Evolutionary conservation across 164 flowering plant species (phyloP).

Genomic region (Piper longum): DNA sequence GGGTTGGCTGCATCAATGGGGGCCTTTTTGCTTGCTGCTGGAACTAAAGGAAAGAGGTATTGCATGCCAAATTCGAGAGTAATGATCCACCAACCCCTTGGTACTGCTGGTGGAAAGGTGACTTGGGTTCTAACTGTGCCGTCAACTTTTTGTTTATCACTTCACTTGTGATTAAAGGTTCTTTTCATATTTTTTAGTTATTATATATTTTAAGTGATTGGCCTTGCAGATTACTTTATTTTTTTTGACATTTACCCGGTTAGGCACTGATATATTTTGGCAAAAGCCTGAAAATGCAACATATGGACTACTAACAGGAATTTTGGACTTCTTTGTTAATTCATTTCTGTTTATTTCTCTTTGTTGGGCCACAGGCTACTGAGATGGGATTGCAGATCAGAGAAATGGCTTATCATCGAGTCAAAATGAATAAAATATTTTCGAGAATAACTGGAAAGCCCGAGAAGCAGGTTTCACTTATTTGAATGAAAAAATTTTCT

Average conservation of each 20-base stretch:
- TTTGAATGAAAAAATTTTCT: background rate
- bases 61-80: constrained; percentile 95
- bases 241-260: too few relatives aligned
- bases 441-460: constrained; percentile 89
- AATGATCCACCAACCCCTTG: constrained; percentile 91
- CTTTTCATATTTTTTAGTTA: background rate
- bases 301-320: background rate
- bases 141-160: background rate
- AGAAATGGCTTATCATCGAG: constrained; percentile 73
- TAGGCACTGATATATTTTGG: too few relatives aligned
- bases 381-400: constrained; percentile 54
- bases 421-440: constrained; percentile 71
- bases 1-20: constrained; percentile 99
- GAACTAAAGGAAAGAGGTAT: constrained; percentile 82
- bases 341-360: background rate
- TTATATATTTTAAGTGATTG: too few relatives aligned
- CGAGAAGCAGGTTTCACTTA: constrained; percentile 41
- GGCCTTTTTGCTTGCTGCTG: constrained; percentile 87
- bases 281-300: too few relatives aligned
- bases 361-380: constrained; percentile 33
- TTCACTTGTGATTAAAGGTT: background rate
- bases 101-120: constrained; percentile 68
- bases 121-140: constrained; percentile 7
- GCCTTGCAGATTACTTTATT: too few relatives aligned
- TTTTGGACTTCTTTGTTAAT: background rate